These are phyloP conservation scores for Melampsora medusae DNA, from an alignment of 1,284 basidiomycete genomes.

Conservation along the genomic window DNA sequence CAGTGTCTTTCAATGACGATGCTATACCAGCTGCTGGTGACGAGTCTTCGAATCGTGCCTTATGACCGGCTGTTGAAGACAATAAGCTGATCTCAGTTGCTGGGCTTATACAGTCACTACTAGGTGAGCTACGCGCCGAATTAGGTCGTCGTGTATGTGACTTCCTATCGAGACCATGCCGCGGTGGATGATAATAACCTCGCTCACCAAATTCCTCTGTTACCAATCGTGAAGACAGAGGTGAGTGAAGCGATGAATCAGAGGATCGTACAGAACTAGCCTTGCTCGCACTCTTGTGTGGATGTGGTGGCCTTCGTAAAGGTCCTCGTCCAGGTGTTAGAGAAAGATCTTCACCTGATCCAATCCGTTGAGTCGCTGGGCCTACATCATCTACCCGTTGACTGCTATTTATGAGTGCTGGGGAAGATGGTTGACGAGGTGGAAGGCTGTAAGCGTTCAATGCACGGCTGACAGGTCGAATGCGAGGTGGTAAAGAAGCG, in stretches of 20 bases:
- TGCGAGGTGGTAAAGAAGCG: not conserved
- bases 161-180: not conserved
- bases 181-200: not conserved
- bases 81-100: conserved; percentile 5
- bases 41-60: not conserved
- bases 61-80: not conserved
- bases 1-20: not conserved
- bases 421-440: not conserved
- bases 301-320: conserved; percentile 3
- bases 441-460: conserved; percentile 1
- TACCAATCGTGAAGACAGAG: conserved; percentile 5
- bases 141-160: not conserved
- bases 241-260: conserved; percentile 10
- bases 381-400: not conserved
- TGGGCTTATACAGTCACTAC: conserved; percentile 10
- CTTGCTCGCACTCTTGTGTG: conserved; percentile 2
- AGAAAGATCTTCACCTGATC: not conserved
- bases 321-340: not conserved
- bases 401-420: not conserved
- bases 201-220: conserved; percentile 9
- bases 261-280: conserved; percentile 3
- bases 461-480: not conserved
- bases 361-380: not conserved
- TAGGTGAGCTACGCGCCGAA: conserved; percentile 13
- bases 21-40: too few species aligned